Conservation (phyloP, 306 rosid genomes). For the Castanea sativa region DNA sequence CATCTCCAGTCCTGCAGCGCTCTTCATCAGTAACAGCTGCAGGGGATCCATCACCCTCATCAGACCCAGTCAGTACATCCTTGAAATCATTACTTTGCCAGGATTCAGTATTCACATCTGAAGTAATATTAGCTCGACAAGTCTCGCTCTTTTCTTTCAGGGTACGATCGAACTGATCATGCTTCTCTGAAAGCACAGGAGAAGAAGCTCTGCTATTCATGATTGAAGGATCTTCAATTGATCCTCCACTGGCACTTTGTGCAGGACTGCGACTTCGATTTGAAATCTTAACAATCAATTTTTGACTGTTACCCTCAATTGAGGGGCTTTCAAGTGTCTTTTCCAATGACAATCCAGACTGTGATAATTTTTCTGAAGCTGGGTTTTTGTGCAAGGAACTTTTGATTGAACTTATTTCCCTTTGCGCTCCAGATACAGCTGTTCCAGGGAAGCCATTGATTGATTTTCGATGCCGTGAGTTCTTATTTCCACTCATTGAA, state of each 20-base stretch:
- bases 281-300: constrained; percentile 65
- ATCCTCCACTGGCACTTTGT: constrained; percentile 48
- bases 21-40: constrained; percentile 41
- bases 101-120: constrained; percentile 43
- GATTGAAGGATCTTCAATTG: constrained; percentile 51
- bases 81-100: constrained; percentile 56
- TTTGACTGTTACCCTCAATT: constrained; percentile 52
- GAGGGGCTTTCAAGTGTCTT: constrained; percentile 46
- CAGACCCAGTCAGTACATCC: constrained; percentile 53
- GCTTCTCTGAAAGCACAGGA: constrained; percentile 49
- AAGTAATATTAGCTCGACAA: constrained; percentile 36
- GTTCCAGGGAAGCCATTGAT: constrained; percentile 54
- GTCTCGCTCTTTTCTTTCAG: constrained; percentile 45
- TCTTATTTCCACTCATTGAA: constrained; percentile 55
- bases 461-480: constrained; percentile 64
- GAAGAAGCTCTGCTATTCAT: constrained; percentile 57
- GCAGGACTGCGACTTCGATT: constrained; percentile 62
- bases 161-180: constrained; percentile 51
- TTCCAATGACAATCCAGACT: constrained; percentile 38
- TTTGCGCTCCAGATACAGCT: constrained; percentile 41
- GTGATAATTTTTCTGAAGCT: constrained; percentile 28
- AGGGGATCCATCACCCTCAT: constrained; percentile 53
- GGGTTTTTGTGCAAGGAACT: constrained; percentile 41
- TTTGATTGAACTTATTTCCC: constrained; percentile 52
- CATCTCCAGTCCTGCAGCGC: constrained; percentile 38